Evolutionary conservation across 139 green algal species (phyloP), one percentile per base, ranked within the genome.

Genomic region (Chlamydomonas sp.): DNA sequence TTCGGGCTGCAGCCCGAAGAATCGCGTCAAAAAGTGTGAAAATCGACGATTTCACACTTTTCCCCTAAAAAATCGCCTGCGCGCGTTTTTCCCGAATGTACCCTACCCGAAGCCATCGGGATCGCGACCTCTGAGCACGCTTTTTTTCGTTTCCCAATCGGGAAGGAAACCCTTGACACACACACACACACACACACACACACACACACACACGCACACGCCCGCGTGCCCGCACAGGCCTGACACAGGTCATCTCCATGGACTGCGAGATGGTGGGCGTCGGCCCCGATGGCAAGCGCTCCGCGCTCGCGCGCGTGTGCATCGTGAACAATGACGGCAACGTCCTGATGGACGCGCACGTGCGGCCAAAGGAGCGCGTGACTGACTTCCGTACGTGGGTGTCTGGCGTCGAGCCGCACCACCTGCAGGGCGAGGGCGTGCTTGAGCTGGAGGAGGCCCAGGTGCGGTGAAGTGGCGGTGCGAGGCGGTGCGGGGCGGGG

Each of bases 231-330:
- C n/a, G n/a, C n/a, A n/a, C n/a, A n/a, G 61, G 28, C 2, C 24
- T 74, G 22, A 86, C 79, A 1, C 38, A 69, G 5, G 74, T 94
- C 0, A 22, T 98, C 29, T 92, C 93, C 0, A 63, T 98, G 16
- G 93, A 98, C 69, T 98, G 93, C 81, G 93, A 98, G 81, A 97
- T 98, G 90, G 93, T 98, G 48, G 93, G 93, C 0, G 83, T 93
- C 20, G 93, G 92, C 0, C 75, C 76, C 0, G 72, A 71, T 0
- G 93, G 88, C 1, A 24, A 48, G 8, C 58, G 73, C 28, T 86
- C 74, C 39, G 73, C 82, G 0, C 78, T 97, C 29, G 93, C 93
- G 0, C 79, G 86, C 26, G 88, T 91, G 47, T 81, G 65, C 58
- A 54, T 95, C 0, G 83, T 97, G 6, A 96, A 97, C 75, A 67